Evolutionary conservation across 2,329 filamentous ascomycete species (phyloP), one percentile per base, ranked within the genome.

Genomic region (Hypomyces rosellus): DNA sequence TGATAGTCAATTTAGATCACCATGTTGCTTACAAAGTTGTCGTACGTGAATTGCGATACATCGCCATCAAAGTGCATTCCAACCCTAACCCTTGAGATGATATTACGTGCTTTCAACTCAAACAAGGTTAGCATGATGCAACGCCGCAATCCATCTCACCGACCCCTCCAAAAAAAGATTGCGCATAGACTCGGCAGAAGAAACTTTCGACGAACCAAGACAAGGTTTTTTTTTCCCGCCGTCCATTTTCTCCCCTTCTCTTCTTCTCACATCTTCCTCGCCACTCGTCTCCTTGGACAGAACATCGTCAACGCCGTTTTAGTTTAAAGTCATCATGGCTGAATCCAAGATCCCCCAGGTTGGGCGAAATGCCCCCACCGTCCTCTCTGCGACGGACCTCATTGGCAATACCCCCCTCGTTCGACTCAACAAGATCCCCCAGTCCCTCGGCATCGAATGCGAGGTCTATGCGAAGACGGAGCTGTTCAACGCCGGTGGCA

Each of bases 341-440:
- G 54, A 55, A 5, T 58, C 58, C 36, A 46, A 48, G 5, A 45
- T 69, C 42, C 66, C 67, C 41, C 64, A 65, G 54, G 57, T 61
- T 45, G 50, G 58, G 49, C 68, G 64, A 50, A 59, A 58, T 46
- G 60, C 65, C 55, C 62, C 69, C 34, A 71, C 71, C 34, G 74
- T 74, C 45, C 63, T 82, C 62, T 84, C 82, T 50, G 87, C 91
- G 57, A 87, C 84, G 42, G 85, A 96, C 70, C 83, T 96, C 59
- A 96, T 99, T 61, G 92, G 91, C 63, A 92, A 95, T 70, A 96
- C 92, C 38, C 93, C 93, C n/a, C 83, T 99, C 48, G 89, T 99
- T 39, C 86, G 88, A 45, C 78, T 99, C 56, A 96, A 96, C 75
- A 90, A 87, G 73, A 84, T 99, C 55, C 93, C 93, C 3, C 86